A percentile compares a stretch with the other conserved stretches of the same genome.
Evolutionary conservation across 2,329 filamentous ascomycete species (phyloP).

Genomic region (Exophiala bonariae): DNA sequence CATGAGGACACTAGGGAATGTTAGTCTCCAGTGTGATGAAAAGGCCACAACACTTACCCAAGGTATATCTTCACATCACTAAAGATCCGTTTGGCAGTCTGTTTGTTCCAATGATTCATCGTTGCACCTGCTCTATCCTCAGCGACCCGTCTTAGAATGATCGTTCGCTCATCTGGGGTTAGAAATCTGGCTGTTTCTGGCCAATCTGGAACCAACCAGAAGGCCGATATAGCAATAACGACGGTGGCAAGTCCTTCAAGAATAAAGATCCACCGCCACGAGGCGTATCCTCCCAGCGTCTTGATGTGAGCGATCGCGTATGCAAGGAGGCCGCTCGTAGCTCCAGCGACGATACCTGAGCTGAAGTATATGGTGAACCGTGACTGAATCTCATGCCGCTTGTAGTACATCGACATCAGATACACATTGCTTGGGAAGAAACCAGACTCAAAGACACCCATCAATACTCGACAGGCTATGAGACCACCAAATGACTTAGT

Average conservation of each 20-base stretch:
- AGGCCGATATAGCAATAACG: constrained; percentile 25
- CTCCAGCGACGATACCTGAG: constrained; percentile 38
- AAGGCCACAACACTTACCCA: constrained; percentile 12
- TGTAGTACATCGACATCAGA: constrained; percentile 35
- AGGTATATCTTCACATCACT: constrained; percentile 36
- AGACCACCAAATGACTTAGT: constrained; percentile 31
- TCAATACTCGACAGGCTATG: constrained; percentile 31
- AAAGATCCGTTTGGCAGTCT: constrained; percentile 28
- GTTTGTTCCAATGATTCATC: constrained; percentile 31
- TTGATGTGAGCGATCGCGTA: constrained; percentile 54
- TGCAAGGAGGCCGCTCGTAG: constrained; percentile 50
- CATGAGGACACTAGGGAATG: constrained; percentile 18
- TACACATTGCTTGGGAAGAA: constrained; percentile 35
- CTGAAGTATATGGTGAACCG: constrained; percentile 34
- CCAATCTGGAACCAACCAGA: constrained; percentile 33
- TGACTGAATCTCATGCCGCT: constrained; percentile 38
- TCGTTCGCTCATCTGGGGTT: constrained; percentile 33
- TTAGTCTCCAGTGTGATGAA: neutral
- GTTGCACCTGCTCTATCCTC: constrained; percentile 26
- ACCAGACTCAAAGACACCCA: constrained; percentile 36
- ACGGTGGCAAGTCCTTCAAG: constrained; percentile 34
- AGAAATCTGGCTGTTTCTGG: constrained; percentile 33
- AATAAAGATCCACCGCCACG: constrained; percentile 39
- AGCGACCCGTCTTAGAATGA: constrained; percentile 35
- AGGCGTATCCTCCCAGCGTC: constrained; percentile 31